Evolutionary conservation across 805 yeast genomes (phyloP).

Genomic region (Lipomyces kockii): DNA sequence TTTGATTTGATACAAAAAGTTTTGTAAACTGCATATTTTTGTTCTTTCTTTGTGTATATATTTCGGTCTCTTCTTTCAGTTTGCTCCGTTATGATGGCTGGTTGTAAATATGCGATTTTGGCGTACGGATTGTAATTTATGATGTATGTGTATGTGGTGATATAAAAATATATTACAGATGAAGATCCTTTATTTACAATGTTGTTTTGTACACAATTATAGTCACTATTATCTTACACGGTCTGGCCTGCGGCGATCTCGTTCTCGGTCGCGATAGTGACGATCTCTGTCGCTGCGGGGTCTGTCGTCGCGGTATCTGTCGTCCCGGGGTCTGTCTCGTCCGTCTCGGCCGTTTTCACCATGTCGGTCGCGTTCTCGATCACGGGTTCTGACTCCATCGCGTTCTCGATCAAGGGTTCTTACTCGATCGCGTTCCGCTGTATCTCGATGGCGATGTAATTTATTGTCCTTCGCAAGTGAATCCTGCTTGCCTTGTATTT

Average conservation of each 20-base stretch:
- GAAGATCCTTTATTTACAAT: too few relatives aligned
- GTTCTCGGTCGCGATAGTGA: conserved; percentile 1
- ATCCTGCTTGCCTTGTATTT: background rate
- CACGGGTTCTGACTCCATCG: background rate
- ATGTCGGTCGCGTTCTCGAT: background rate
- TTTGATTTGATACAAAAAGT: conserved; percentile 17
- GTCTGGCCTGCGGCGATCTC: background rate
- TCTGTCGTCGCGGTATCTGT: background rate
- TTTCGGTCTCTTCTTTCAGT: background rate
- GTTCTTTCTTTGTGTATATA: background rate
- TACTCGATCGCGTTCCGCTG: too few relatives aligned
- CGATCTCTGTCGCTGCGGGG: conserved; percentile 1
- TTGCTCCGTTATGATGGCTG: background rate
- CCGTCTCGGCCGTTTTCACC: background rate
- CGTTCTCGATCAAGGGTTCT: background rate
- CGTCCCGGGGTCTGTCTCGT: background rate
- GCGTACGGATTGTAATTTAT: background rate
- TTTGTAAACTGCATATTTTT: background rate
- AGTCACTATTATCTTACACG: background rate
- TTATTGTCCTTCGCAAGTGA: too few relatives aligned
- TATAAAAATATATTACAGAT: background rate
- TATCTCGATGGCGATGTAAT: too few relatives aligned
- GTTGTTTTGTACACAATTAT: background rate
- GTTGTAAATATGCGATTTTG: background rate
- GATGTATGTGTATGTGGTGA: background rate